Percentiles rank a stretch among this genome's conserved stretches.
phyloP scores from a whole-genome alignment of 345 rosid species.

The Anastatica hierochuntica region DNA sequence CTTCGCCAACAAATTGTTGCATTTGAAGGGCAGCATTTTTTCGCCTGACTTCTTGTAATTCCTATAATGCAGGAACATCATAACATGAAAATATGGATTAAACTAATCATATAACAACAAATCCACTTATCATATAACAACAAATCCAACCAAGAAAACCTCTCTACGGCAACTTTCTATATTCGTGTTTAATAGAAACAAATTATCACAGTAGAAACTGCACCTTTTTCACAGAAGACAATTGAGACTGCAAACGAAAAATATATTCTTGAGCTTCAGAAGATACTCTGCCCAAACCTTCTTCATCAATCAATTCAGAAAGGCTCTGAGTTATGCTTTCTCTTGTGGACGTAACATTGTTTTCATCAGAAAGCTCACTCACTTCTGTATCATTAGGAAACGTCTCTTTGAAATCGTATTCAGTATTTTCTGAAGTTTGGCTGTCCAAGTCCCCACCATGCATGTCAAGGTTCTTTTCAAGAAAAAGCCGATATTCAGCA shows the following conservation, averaged over 20 bases:
- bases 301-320: slow-evolving; percentile 27
- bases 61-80: slow-evolving; percentile 36
- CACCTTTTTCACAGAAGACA: slow-evolving; percentile 74
- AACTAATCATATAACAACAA: too few species aligned
- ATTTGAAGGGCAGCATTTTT: slow-evolving; percentile 91
- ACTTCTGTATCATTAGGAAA: slow-evolving; percentile 26
- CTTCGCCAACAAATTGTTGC: slow-evolving; percentile 99
- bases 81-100: background rate
- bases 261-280: slow-evolving; percentile 65
- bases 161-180: too few species aligned
- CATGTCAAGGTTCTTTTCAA: slow-evolving; percentile 64
- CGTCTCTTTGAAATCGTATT: too few species aligned
- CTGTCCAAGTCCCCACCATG: slow-evolving; percentile 37
- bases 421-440: slow-evolving; percentile 28
- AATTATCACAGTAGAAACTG: slow-evolving; percentile 4
- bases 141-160: background rate
- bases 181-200: background rate
- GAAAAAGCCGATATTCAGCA: slow-evolving; percentile 91
- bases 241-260: slow-evolving; percentile 57
- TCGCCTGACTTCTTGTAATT: slow-evolving; percentile 70
- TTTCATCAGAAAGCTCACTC: slow-evolving; percentile 23
- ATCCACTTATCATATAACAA: background rate
- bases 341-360: slow-evolving; percentile 25
- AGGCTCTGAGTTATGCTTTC: slow-evolving; percentile 25
- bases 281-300: slow-evolving; percentile 56